A percentile compares a stretch with the other conserved stretches of the same genome.
Conservation (phyloP, 345 rosid species). For the Pistacia vera region DNA sequence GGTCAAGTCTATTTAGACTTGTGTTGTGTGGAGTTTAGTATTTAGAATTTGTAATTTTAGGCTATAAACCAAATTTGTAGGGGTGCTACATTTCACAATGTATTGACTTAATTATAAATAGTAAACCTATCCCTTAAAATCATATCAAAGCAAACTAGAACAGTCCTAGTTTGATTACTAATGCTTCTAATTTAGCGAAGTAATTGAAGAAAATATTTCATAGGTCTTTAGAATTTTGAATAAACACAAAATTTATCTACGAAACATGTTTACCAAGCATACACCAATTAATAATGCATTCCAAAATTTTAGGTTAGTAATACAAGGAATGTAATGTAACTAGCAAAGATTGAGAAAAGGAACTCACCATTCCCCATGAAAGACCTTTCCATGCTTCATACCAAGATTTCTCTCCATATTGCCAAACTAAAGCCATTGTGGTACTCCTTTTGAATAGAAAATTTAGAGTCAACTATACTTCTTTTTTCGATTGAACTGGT, state of each 20-base stretch:
- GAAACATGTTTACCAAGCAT: too few species aligned
- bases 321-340: not conserved
- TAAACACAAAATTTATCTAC: not conserved
- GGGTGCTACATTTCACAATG: not conserved
- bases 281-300: not conserved
- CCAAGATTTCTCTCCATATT: slow-evolving; percentile 87
- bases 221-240: not conserved
- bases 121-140: slow-evolving; percentile 7
- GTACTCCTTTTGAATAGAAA: slow-evolving; percentile 56
- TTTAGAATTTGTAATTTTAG: too few species aligned
- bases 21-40: not conserved
- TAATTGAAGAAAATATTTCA: slow-evolving; percentile 3
- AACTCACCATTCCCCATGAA: slow-evolving; percentile 97
- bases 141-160: not conserved
- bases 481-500: too few species aligned
- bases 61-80: not conserved
- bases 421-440: slow-evolving; percentile 96
- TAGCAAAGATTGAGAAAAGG: not conserved
- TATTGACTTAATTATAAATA: not conserved
- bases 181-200: not conserved
- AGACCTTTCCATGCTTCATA: slow-evolving; percentile 96
- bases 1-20: too few species aligned
- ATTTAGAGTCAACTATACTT: not conserved
- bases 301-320: not conserved
- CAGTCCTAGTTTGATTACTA: not conserved